Evolutionary conservation across 495 filamentous ascomycete genomes (phyloP).

Genomic region (Xylaria cubensis): DNA sequence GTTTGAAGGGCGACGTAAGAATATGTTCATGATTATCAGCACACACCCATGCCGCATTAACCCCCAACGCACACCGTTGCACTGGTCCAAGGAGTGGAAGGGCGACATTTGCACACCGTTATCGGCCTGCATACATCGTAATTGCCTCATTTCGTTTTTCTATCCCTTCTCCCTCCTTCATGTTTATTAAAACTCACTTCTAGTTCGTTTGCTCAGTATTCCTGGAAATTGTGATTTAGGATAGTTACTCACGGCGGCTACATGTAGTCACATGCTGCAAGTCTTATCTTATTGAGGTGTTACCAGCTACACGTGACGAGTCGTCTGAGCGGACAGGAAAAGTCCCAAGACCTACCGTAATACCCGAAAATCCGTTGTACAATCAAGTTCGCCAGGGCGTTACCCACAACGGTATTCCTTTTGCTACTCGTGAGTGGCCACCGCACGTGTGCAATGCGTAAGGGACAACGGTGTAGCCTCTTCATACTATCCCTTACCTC

Average conservation of each 20-base stretch:
- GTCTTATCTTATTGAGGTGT: background rate
- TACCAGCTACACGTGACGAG: background rate
- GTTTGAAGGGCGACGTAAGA: background rate
- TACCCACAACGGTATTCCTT: background rate
- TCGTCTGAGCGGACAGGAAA: background rate
- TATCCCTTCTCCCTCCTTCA: background rate
- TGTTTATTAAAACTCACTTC: background rate
- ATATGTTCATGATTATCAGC: background rate
- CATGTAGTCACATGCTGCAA: background rate
- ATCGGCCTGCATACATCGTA: background rate
- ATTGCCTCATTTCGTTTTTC: background rate
- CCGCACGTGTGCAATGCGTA: background rate
- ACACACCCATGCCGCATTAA: constrained; percentile 5
- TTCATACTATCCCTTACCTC: background rate
- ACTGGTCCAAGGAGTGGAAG: background rate
- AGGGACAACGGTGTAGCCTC: background rate
- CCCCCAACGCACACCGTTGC: background rate
- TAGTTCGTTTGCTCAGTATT: background rate
- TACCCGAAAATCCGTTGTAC: background rate
- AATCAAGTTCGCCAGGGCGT: too few species aligned
- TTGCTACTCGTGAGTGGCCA: background rate
- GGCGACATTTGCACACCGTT: background rate
- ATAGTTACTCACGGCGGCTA: background rate
- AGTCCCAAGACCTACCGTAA: background rate
- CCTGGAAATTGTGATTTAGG: background rate